Evolutionary conservation across 352 stramenopile species (phyloP).

Genomic region (Pythium biforme): DNA sequence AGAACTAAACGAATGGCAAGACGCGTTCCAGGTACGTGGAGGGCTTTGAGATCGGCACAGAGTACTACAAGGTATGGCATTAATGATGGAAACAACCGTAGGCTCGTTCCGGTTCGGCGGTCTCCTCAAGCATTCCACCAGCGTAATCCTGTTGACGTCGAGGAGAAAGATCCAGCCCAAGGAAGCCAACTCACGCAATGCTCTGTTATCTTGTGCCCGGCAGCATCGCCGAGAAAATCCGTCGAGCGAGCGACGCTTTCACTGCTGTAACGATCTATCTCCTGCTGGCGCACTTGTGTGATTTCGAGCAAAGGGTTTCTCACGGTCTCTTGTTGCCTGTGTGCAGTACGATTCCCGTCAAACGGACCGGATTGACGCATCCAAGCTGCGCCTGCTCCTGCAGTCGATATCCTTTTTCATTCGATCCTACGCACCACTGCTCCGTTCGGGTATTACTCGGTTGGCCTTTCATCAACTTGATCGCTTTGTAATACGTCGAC

Average conservation of each 20-base stretch:
- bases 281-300: background rate
- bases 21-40: slow-evolving; percentile 40
- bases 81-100: background rate
- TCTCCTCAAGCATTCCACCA: background rate
- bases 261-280: slow-evolving; percentile 31
- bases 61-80: too few species aligned
- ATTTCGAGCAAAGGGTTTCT: background rate
- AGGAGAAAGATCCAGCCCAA: too few species aligned
- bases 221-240: slow-evolving; percentile 54
- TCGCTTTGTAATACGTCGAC: slow-evolving; percentile 33
- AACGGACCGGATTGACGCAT: slow-evolving; percentile 40
- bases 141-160: too few species aligned
- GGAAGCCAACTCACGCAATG: background rate
- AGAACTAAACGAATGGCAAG: slow-evolving; percentile 60
- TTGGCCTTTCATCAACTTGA: slow-evolving; percentile 22
- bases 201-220: background rate
- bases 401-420: slow-evolving; percentile 53
- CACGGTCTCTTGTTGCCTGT: background rate
- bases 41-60: too few species aligned
- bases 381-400: slow-evolving; percentile 47
- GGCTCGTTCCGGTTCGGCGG: background rate
- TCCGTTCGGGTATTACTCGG: too few species aligned
- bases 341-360: slow-evolving; percentile 48
- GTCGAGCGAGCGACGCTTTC: slow-evolving; percentile 54
- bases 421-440: too few species aligned